Evolutionary conservation across 176 grass and related monocot species (phyloP).

Genomic region (Eremochloa ophiuroides): DNA sequence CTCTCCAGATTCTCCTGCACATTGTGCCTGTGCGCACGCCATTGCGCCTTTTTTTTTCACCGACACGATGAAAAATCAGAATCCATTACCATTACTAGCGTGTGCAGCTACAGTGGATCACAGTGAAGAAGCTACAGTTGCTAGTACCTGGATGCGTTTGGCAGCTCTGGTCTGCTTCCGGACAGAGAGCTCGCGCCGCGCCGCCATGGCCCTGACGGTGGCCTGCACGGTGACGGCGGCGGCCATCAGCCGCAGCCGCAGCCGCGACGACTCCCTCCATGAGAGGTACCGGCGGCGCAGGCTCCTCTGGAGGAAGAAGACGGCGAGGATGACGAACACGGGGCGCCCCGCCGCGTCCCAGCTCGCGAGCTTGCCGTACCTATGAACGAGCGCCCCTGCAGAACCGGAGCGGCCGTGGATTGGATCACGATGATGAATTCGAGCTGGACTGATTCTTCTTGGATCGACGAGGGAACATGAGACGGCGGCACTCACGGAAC

Average conservation of each 20-base stretch:
- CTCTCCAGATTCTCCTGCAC: constrained; percentile 36
- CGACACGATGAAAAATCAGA: neutral
- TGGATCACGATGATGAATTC: constrained; percentile 15
- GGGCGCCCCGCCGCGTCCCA: constrained; percentile 41
- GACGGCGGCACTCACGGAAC: constrained; percentile 32
- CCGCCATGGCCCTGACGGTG: constrained; percentile 23
- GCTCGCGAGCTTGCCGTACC: constrained; percentile 22
- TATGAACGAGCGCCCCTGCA: constrained; percentile 38
- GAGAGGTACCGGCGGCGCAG: constrained; percentile 30
- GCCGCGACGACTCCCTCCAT: constrained; percentile 35
- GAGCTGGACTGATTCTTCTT: neutral
- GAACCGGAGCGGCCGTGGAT: neutral
- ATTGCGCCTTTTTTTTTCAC: constrained; percentile 35
- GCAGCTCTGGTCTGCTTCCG: constrained; percentile 35
- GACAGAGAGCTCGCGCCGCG: constrained; percentile 42
- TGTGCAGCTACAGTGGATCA: neutral
- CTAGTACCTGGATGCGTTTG: constrained; percentile 64
- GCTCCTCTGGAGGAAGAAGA: constrained; percentile 31
- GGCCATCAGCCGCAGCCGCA: constrained; percentile 9
- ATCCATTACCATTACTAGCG: neutral
- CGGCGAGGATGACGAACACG: constrained; percentile 10
- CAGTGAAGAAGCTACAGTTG: neutral
- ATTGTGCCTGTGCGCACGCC: constrained; percentile 33
- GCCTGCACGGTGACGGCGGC: constrained; percentile 45
- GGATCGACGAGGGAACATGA: neutral